Evolutionary conservation across 768 basidiomycete species (phyloP).

Genomic region (Lentinula guzmanii): DNA sequence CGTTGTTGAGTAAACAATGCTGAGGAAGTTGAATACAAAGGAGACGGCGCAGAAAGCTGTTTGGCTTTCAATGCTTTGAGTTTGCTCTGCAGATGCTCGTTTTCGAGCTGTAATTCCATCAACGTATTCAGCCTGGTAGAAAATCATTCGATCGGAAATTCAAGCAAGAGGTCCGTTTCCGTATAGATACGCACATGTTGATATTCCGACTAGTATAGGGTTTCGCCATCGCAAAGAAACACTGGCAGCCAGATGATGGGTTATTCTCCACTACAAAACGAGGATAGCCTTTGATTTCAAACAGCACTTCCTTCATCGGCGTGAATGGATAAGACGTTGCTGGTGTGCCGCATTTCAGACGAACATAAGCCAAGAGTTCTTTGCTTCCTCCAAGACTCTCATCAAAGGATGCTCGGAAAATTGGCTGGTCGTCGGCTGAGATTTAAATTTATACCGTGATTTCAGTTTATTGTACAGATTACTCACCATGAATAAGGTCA

Average conservation of each 20-base stretch:
- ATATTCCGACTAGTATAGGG: slow-evolving; percentile 73
- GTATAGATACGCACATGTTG: slow-evolving; percentile 44
- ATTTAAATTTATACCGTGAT: slow-evolving; percentile 7
- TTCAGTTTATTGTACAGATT: not conserved
- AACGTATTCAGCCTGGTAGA: slow-evolving; percentile 56
- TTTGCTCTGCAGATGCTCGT: slow-evolving; percentile 69
- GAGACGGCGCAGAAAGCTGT: slow-evolving; percentile 7
- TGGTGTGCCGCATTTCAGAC: slow-evolving; percentile 46
- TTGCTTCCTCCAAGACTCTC: slow-evolving; percentile 42
- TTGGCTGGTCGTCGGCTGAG: slow-evolving; percentile 51
- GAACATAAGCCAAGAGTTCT: slow-evolving; percentile 55
- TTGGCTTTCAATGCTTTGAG: slow-evolving; percentile 30
- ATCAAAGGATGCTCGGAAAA: slow-evolving; percentile 52
- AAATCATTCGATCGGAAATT: not conserved
- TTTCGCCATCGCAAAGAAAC: slow-evolving; percentile 70
- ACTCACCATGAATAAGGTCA: slow-evolving; percentile 61
- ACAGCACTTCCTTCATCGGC: slow-evolving; percentile 46
- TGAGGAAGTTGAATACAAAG: slow-evolving; percentile 17
- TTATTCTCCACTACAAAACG: slow-evolving; percentile 36
- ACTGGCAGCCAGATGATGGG: slow-evolving; percentile 36
- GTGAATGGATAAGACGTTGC: slow-evolving; percentile 16
- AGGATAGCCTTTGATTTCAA: slow-evolving; percentile 66
- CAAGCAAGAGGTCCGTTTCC: not conserved
- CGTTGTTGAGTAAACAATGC: slow-evolving; percentile 14
- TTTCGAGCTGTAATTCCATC: slow-evolving; percentile 84